Conservation (phyloP, 257 asterid species). For the Solanum lycopersicoides region DNA sequence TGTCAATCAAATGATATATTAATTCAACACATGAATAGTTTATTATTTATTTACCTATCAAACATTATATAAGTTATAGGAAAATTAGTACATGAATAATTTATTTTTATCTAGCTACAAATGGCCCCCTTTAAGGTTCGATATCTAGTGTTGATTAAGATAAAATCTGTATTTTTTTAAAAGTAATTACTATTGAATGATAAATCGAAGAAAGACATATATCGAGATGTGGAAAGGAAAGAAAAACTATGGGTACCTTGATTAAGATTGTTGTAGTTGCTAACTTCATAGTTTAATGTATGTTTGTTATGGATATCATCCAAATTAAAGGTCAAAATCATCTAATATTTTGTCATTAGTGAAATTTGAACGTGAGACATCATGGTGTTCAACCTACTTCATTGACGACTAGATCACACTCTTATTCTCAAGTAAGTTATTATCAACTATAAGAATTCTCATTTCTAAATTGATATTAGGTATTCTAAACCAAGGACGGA, state of each 20-base stretch:
- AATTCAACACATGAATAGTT: no score
- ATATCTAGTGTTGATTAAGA: not conserved
- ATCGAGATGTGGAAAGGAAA: not conserved
- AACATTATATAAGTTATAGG: no score
- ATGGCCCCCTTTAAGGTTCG: not conserved
- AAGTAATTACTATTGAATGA: not conserved
- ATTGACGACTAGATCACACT: no score
- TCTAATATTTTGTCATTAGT: no score
- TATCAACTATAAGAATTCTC: not conserved
- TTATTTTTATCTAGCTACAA: not conserved
- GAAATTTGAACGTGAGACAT: fast-evolving
- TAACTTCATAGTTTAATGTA: not conserved
- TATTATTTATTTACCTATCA: not conserved
- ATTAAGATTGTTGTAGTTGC: not conserved
- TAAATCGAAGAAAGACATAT: not conserved
- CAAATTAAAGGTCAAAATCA: not conserved
- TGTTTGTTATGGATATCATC: not conserved
- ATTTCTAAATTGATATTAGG: not conserved
- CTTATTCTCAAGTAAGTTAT: not conserved
- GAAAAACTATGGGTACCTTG: not conserved
- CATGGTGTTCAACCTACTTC: not conserved
- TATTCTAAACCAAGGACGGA: not conserved
- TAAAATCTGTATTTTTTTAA: not conserved
- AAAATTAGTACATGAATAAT: not conserved
- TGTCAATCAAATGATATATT: not conserved